Conservation (phyloP, 257 asterid genomes). For the Plantago ovata region DNA sequence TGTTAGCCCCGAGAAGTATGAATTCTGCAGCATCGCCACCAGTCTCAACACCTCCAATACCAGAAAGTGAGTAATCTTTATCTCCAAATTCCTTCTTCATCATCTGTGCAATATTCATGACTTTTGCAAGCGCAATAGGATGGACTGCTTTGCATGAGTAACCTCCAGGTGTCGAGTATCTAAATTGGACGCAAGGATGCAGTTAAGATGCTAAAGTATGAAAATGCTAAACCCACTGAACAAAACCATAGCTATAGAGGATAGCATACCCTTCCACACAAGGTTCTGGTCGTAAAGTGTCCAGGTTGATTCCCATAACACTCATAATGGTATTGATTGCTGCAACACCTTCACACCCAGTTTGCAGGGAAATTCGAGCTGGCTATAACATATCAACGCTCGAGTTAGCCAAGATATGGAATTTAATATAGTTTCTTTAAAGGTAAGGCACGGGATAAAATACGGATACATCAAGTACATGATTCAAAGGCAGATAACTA, state of each 20-base stretch:
- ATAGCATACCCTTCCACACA: slow-evolving; percentile 87
- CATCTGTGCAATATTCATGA: slow-evolving; percentile 88
- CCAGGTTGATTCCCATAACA: slow-evolving; percentile 93
- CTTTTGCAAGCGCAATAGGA: slow-evolving; percentile 98
- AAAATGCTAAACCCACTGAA: not conserved
- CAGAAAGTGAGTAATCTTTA: slow-evolving; percentile 67
- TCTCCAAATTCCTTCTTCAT: slow-evolving; percentile 70
- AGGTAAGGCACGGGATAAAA: too few relatives aligned
- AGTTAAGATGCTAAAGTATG: slow-evolving; percentile 10
- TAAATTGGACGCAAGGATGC: slow-evolving; percentile 18
- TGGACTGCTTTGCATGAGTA: slow-evolving; percentile 95
- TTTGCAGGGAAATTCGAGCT: slow-evolving; percentile 67
- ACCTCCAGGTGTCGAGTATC: slow-evolving; percentile 97
- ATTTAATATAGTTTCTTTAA: not conserved
- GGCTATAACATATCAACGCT: slow-evolving; percentile 45
- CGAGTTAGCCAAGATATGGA: slow-evolving; percentile 8
- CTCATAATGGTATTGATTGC: slow-evolving; percentile 98
- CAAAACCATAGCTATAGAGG: not conserved
- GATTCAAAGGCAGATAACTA: too few relatives aligned
- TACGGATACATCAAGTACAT: too few relatives aligned
- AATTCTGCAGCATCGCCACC: slow-evolving; percentile 96
- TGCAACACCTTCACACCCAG: slow-evolving; percentile 89
- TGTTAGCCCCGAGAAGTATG: slow-evolving; percentile 90
- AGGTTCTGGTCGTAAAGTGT: slow-evolving; percentile 88
- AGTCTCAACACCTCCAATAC: slow-evolving; percentile 93